Conservation (phyloP, 805 yeast genomes). For the Candida mattraensis region DNA sequence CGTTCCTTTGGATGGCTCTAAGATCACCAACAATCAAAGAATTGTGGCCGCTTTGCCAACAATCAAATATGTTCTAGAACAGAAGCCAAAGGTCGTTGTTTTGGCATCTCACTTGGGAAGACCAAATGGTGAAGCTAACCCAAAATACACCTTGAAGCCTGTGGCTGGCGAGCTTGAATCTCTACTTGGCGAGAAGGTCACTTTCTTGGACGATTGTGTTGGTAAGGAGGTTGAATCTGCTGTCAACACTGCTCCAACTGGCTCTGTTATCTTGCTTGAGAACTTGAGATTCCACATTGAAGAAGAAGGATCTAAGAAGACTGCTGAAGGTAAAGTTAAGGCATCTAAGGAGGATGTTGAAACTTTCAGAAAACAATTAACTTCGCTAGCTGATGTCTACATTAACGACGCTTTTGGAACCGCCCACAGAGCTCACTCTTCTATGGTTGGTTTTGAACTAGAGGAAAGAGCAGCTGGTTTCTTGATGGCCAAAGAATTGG, state of each 20-base stretch:
- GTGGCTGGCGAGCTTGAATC: constrained; percentile 86
- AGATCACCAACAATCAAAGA: constrained; percentile 99
- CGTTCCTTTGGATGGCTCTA: constrained; percentile 93
- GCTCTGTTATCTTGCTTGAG: constrained; percentile 88
- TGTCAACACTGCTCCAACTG: constrained; percentile 69
- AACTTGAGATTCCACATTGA: constrained; percentile 98
- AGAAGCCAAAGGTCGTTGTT: constrained; percentile 86
- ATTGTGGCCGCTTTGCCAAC: constrained; percentile 99
- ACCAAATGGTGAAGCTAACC: constrained; percentile 91
- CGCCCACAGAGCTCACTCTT: constrained; percentile 99
- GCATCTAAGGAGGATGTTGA: constrained; percentile 83
- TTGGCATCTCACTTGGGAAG: constrained; percentile 98
- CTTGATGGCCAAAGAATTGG: constrained; percentile 96
- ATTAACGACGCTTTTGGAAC: constrained; percentile 99
- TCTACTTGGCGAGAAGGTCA: constrained; percentile 71
- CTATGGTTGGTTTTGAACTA: constrained; percentile 96
- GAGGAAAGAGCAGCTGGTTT: constrained; percentile 98
- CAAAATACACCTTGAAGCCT: constrained; percentile 89
- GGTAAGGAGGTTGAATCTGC: constrained; percentile 86
- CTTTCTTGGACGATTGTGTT: constrained; percentile 87
- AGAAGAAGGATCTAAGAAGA: constrained; percentile 89
- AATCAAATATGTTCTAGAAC: constrained; percentile 88
- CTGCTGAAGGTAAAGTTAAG: constrained; percentile 88
- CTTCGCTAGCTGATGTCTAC: constrained; percentile 94
- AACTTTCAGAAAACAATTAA: constrained; percentile 85